Base-by-base conservation (phyloP, 257 asterid species). In the Nicotiana benthamiana region DNA sequence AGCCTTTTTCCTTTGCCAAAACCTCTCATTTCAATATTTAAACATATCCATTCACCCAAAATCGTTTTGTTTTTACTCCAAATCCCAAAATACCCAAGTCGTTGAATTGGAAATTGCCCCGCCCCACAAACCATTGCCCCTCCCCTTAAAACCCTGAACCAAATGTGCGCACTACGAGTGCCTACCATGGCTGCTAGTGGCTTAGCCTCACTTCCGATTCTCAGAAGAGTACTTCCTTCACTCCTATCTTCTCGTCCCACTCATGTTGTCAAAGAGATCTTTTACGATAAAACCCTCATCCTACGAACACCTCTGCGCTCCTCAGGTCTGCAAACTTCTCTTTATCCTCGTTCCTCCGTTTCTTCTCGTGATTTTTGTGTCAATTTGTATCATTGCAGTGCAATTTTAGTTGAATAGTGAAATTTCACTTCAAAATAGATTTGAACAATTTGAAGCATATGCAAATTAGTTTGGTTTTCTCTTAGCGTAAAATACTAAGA, bases 151-250 rank as follows among this genome's bases (percentile, higher is more conserved):
- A 60, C 22, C 30, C 65, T 1, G 17, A 26, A 36, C 11, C 66
- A 26, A 77, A 86, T 86, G 89, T 65, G 82, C 86, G 83, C 85
- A 6, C 75, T 84, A 5, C 87, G 88, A 67, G 70, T 79, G 52
- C 80, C 90, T 56, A 89, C 89, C 83, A 80, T 87, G 89, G 84
- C 88, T 43, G 87, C 91, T 79, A 53, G 62, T 81, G 80, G 90
- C 81, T 87, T 77, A 53, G 84, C 90, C 46, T 65, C 91, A 13
- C 91, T 74, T 80, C 85, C 86, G 77, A 83, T 84, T 80, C 28
- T 80, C 4, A 81, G 91, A 75, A 83, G 85, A 70, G 81, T 83
- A 48, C 2, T 84, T 81, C 85, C 54, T 24, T 75, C 90, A 60
- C 83, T 84, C 66, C 48, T 53, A 40, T 59, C 68, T 53, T 43